These are phyloP conservation scores for Hyphopichia fennica DNA, from an alignment of 1,139 yeast species.

Conservation along the genomic window DNA sequence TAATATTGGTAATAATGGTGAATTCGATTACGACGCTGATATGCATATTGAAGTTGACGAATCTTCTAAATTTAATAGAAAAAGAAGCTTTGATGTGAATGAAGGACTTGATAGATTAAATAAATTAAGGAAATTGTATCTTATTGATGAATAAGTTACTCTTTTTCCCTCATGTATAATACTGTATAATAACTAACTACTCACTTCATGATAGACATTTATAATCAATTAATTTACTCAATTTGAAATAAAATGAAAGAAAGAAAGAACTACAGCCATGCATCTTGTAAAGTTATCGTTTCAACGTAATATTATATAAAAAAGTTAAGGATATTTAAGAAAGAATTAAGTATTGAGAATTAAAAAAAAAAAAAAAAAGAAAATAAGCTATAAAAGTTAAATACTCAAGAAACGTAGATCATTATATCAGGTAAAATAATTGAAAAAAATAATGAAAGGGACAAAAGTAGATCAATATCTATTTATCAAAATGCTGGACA, in stretches of 20 bases:
- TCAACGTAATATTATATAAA: conserved; percentile 38
- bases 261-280: too few relatives aligned
- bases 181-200: neutral
- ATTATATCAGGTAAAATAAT: too few relatives aligned
- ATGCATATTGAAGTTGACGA: conserved; percentile 14
- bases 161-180: neutral
- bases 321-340: conserved; percentile 25
- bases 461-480: too few relatives aligned
- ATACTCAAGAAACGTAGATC: too few relatives aligned
- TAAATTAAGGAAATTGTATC: conserved; percentile 36
- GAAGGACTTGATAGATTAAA: conserved; percentile 35
- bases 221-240: too few relatives aligned
- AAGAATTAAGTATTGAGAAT: conserved; percentile 19
- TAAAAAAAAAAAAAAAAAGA: neutral
- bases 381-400: too few relatives aligned
- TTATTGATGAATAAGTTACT: conserved; percentile 20
- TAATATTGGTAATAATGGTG: conserved; percentile 28
- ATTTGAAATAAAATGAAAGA: too few relatives aligned
- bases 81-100: conserved; percentile 26
- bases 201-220: too few relatives aligned
- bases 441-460: too few relatives aligned
- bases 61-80: conserved; percentile 15
- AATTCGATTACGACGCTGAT: conserved; percentile 18
- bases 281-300: neutral
- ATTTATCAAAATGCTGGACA: too few relatives aligned